Base-by-base conservation (phyloP, 192 early-diverging fungal genomes). In the Entomortierella lignicola region DNA sequence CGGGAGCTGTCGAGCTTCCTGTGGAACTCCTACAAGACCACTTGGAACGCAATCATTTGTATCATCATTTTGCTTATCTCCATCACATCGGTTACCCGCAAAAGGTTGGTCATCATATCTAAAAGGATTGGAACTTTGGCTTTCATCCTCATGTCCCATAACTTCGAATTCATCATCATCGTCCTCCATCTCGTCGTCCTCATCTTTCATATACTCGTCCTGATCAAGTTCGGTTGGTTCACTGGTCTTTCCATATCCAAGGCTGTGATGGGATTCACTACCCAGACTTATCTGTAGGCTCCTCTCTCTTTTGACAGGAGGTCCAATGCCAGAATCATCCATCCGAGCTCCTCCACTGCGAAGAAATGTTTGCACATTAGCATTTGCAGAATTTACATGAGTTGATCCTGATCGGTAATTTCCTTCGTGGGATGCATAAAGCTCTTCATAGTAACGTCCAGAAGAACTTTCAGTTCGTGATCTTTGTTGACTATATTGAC, bases 11-110 rank as follows among this genome's bases (percentile, higher is more conserved):
- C 60, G 59, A 1, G 56, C n/a, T n/a, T 61, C 65, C 48, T 63
- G 74, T 0, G 60, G 60, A 15, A 69, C 31, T 0, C 66, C 66
- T n/a, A 77, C 74, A 10, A 77, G 26, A 43, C 66, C 66, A 18
- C 74, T 68, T 8, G 66, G 74, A 0, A 53, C 57, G 18, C 52
- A 59, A 21, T 69, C 66, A 13, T 67, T 58, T 26, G 41, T 60
- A 20, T 60, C 54, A 17, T 58, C 34, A 4, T 51, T 51, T 52
- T 4, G 29, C 20, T 15, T 25, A 29, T 39, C 4, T 6, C 18
- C 31, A 15, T 3, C 37, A 32, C 25, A 30, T 39, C 44, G 1
- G 18, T 39, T 29, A 25, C 47, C 30, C 0, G 57, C 26, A 5
- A 59, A 30, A 31, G 37, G 21, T 42, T 59, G 57, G 4, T n/a